Conservation (phyloP, 257 asterid species). For the Rauvolfia tetraphylla region DNA sequence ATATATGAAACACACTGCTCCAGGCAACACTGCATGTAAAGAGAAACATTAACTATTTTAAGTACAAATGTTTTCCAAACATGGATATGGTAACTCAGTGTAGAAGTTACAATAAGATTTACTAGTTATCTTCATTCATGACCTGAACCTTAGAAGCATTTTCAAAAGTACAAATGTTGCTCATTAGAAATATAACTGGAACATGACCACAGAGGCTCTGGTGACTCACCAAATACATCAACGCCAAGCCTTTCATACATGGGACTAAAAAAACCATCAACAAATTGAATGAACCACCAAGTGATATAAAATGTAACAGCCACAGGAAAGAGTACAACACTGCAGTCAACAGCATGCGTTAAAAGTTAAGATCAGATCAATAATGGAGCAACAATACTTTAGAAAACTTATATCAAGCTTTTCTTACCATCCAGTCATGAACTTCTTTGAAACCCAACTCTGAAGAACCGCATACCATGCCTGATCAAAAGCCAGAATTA, state of each 20-base stretch:
- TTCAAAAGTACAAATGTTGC: background rate
- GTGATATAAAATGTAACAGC: constrained; percentile 87
- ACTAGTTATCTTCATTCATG: background rate
- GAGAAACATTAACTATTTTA: background rate
- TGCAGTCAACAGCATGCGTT: constrained; percentile 21
- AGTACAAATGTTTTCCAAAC: background rate
- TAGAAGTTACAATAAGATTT: background rate
- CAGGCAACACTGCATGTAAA: background rate
- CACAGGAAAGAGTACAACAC: constrained; percentile 87
- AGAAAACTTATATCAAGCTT: constrained; percentile 11
- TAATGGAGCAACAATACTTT: background rate
- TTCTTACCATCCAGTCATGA: constrained; percentile 99
- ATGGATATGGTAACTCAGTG: background rate
- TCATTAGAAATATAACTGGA: too few species aligned
- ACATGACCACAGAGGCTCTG: background rate
- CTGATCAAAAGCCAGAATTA: constrained; percentile 43
- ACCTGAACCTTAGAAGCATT: background rate
- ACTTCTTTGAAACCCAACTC: constrained; percentile 98
- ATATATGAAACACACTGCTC: background rate
- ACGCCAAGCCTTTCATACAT: constrained; percentile 75
- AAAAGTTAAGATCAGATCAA: constrained; percentile 8
- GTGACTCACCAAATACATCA: constrained; percentile 69
- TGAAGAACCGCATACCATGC: constrained; percentile 98
- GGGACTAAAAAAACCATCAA: constrained; percentile 98
- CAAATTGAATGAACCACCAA: constrained; percentile 94